These are phyloP conservation scores for Perkinsus marinus DNA, from an alignment of 169 alveolate species.

Conservation along the genomic window DNA sequence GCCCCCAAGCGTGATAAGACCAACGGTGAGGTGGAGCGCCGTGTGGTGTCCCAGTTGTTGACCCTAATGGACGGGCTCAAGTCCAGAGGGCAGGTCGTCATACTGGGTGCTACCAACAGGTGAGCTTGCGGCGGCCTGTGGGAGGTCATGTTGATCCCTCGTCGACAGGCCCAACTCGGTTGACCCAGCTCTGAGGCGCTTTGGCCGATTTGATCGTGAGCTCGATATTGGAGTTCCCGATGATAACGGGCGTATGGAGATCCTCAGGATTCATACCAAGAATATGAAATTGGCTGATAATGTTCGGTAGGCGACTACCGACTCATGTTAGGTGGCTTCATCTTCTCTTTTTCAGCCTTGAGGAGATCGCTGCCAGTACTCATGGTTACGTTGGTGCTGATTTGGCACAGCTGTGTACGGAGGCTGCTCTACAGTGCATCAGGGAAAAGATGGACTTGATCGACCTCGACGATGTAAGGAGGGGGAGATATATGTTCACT, in stretches of 20 bases:
- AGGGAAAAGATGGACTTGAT: conserved; percentile 98
- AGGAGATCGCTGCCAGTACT: conserved; percentile 93
- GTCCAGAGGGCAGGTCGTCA: conserved; percentile 98
- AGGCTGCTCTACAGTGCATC: conserved; percentile 93
- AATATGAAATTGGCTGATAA: conserved; percentile 96
- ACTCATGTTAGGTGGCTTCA: background rate
- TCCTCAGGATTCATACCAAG: conserved; percentile 93
- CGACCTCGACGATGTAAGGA: conserved; percentile 80
- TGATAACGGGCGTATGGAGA: conserved; percentile 97
- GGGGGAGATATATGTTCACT: too few relatives aligned
- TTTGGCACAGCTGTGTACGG: conserved; percentile 91
- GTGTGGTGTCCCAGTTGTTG: conserved; percentile 95
- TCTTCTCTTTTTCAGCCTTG: conserved; percentile 45
- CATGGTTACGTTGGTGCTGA: conserved; percentile 87
- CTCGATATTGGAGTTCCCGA: conserved; percentile 99
- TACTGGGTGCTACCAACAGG: conserved; percentile 69
- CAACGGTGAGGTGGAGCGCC: conserved; percentile 98
- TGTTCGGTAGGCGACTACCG: conserved; percentile 61
- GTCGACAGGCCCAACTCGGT: conserved; percentile 87
- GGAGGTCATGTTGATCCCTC: too few relatives aligned
- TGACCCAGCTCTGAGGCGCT: conserved; percentile 97
- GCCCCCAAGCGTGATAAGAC: conserved; percentile 99
- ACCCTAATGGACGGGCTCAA: conserved; percentile 98
- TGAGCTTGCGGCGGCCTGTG: background rate
- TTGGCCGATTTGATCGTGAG: conserved; percentile 93